Evolutionary conservation across 176 grass and related monocot genomes (phyloP).

Genomic region (Oryza longistaminata): DNA sequence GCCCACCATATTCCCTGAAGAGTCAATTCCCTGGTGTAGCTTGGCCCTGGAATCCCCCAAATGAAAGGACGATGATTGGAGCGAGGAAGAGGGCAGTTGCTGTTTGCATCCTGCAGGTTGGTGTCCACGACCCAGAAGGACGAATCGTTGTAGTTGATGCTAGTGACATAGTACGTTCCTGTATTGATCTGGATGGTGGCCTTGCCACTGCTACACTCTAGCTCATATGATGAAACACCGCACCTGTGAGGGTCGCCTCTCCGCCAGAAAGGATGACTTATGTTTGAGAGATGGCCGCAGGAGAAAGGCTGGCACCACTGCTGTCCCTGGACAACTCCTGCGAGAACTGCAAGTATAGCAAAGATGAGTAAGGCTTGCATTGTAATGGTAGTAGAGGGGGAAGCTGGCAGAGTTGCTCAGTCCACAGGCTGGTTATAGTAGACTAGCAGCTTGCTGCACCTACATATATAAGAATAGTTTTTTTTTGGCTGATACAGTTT

Average conservation of each 20-base stretch:
- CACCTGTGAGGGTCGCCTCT: no score
- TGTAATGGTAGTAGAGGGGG: not conserved
- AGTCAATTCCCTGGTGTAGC: no score
- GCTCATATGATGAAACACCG: no score
- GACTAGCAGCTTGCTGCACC: no score
- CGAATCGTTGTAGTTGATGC: not conserved
- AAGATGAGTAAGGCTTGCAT: not conserved
- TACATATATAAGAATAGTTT: no score
- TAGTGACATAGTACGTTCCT: not conserved
- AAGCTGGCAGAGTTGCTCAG: no score
- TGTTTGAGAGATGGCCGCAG: not conserved
- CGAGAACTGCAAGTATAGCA: not conserved
- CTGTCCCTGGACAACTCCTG: not conserved
- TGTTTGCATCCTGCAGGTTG: not conserved
- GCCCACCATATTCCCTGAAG: not conserved
- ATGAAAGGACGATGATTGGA: not conserved
- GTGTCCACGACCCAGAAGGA: constrained; percentile 21
- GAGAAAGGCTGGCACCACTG: not conserved
- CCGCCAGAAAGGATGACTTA: no score
- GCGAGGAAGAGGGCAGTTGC: constrained; percentile 20
- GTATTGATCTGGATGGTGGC: constrained; percentile 30
- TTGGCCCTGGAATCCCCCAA: no score
- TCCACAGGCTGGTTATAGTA: no score
- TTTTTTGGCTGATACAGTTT: no score
- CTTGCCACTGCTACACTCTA: not conserved